These are phyloP conservation scores for Lachnellula subtilissima DNA, from an alignment of 2,329 filamentous ascomycete genomes.

Conservation along the genomic window DNA sequence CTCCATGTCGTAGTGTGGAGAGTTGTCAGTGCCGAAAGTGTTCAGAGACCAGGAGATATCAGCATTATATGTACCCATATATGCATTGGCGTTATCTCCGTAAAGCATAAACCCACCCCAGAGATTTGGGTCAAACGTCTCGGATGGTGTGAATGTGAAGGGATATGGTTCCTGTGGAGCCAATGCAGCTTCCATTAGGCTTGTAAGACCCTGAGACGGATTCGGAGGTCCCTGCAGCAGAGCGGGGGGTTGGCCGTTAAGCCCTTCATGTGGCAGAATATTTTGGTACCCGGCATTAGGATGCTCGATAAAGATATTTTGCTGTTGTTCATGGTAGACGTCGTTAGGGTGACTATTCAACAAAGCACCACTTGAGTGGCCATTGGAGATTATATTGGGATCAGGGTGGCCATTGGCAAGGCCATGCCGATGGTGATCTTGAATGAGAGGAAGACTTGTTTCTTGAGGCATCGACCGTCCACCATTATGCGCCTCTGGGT, in stretches of 20 bases:
- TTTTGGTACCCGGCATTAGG: slow-evolving; percentile 1
- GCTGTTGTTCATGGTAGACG: slow-evolving; percentile 1
- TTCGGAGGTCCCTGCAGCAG: neutral
- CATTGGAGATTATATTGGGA: neutral
- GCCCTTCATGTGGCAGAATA: neutral
- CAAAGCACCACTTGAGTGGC: neutral
- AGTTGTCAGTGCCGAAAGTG: slow-evolving; percentile 20
- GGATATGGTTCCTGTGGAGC: slow-evolving; percentile 16
- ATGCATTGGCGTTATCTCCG: slow-evolving; percentile 18
- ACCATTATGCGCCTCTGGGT: slow-evolving; percentile 9
- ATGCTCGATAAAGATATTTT: neutral
- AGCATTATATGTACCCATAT: slow-evolving; percentile 29
- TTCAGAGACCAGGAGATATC: slow-evolving; percentile 29
- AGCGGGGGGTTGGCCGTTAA: neutral
- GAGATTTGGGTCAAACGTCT: slow-evolving; percentile 18
- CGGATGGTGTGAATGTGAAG: slow-evolving; percentile 17
- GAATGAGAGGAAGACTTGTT: neutral
- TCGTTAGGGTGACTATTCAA: neutral
- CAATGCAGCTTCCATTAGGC: slow-evolving; percentile 28
- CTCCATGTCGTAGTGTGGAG: slow-evolving; percentile 16
- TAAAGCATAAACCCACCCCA: slow-evolving; percentile 29
- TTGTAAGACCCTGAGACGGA: slow-evolving; percentile 23
- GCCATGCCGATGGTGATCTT: neutral
- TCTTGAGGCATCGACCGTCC: neutral
- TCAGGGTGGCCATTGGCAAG: neutral